A percentile compares a stretch with the other conserved stretches of the same genome.
Conservation (phyloP, 225 moss, liverwort and hornwort genomes). For the Straminergon stramineum region DNA sequence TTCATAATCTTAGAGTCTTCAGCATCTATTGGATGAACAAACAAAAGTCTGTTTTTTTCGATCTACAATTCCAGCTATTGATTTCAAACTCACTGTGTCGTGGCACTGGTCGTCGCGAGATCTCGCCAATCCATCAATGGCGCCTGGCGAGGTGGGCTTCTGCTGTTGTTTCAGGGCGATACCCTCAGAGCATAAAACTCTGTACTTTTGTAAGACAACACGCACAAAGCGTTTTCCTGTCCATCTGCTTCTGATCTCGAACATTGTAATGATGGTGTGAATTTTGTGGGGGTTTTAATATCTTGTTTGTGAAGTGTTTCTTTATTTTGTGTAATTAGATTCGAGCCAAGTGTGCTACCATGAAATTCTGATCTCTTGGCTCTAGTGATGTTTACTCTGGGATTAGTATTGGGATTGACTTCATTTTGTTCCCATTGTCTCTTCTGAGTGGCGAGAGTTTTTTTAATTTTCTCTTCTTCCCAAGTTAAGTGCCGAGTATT, state of each 20-base stretch:
- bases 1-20: conserved; percentile 41
- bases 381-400: not conserved
- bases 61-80: conserved; percentile 82
- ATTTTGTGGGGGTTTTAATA: not conserved
- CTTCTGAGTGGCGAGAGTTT: not conserved
- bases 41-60: conserved; percentile 42
- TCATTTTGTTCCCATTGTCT: not conserved
- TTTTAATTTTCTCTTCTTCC: not conserved
- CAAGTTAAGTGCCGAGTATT: not conserved
- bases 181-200: conserved; percentile 89
- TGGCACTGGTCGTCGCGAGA: conserved; percentile 98
- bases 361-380: not conserved
- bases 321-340: not conserved
- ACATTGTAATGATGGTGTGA: conserved; percentile 39
- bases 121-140: conserved; percentile 96
- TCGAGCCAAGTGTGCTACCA: not conserved
- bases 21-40: conserved; percentile 50
- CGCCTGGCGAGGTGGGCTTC: conserved; percentile 99
- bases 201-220: conserved; percentile 99
- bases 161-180: conserved; percentile 98
- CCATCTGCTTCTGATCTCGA: conserved; percentile 61
- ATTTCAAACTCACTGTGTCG: conserved; percentile 96
- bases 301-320: not conserved
- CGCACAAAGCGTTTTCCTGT: conserved; percentile 98
- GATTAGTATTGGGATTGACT: not conserved